Percentiles rank a stretch among this genome's conserved stretches.
These are phyloP conservation scores for Rubia yunnanensis DNA, from an alignment of 257 asterid species.

Conservation along the genomic window DNA sequence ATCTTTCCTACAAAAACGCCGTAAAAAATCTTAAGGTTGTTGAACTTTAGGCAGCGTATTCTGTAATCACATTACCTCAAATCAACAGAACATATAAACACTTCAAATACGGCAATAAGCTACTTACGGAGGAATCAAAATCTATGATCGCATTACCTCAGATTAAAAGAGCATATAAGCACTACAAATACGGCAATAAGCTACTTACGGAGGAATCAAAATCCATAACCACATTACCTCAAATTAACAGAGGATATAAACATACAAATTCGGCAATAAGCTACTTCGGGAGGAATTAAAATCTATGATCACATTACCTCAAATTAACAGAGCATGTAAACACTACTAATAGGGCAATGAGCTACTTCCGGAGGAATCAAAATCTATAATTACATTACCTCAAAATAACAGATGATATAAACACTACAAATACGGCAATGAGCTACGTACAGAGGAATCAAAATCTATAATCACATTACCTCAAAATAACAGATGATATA, in stretches of 20 bases:
- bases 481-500: neutral
- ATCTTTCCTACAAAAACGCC: conserved; percentile 69
- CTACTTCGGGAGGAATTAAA: neutral
- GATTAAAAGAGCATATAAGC: neutral
- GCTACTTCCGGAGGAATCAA: neutral
- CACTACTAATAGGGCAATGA: too few species aligned
- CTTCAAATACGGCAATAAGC: neutral
- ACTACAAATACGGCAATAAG: too few species aligned
- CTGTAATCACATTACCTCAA: neutral
- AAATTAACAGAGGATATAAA: neutral
- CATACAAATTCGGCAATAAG: too few species aligned
- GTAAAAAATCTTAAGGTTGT: neutral
- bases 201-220: neutral
- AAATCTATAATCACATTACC: neutral
- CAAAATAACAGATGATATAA: neutral
- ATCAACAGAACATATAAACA: neutral
- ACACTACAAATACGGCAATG: neutral
- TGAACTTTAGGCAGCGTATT: neutral
- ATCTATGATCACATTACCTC: neutral
- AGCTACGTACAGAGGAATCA: neutral
- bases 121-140: neutral
- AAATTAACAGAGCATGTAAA: too few species aligned
- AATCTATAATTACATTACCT: too few species aligned
- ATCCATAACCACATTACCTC: neutral
- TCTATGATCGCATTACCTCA: neutral